Evolutionary conservation across 345 rosid species (phyloP), one percentile per base, ranked within the genome.

Genomic region (Alliaria petiolata): DNA sequence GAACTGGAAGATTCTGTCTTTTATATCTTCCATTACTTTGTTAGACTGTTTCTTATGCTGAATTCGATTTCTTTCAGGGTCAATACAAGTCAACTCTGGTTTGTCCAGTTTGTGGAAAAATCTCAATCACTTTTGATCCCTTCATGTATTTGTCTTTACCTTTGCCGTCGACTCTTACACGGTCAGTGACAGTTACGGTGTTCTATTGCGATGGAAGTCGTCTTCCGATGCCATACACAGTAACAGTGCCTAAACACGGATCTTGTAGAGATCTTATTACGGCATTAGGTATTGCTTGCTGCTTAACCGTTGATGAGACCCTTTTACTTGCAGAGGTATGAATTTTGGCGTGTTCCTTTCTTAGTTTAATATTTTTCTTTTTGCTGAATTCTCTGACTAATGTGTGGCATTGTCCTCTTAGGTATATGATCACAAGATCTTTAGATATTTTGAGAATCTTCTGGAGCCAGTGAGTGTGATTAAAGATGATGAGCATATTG

Each of bases 61-160:
- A 62, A n/a, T 69, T 35, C 8, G 16, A 28, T 69, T 36, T 52
- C 13, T 45, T 69, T 78, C 95, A 95, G 99, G 97, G 99, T 42
- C 99, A 95, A 83, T 95, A 95, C 67, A 95, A 95, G 80, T 95
- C 99, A 8, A 95, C 99, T 6, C 81, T 95, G 70, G 97, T 89
- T 61, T 95, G 99, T 78, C 98, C 98, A 70, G 79, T 57, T 65
- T 95, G 99, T 67, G 78, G 86, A 46, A 95, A 95, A 76, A 84
- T 95, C 56, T 95, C 99, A 31, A 85, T 95, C 72, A 95, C 99
- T 43, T 95, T 88, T 72, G 99, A 95, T 65, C 99, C 99, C 57
- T 91, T 95, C 73, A 95, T 95, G 99, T 91, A 95, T 70, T 79
- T 95, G 65, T 85, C 99, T 13, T 52, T 95, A 82, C 99, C 99